Conservation (phyloP, 208 protist genomes). For the Wallacemonas sp. region DNA sequence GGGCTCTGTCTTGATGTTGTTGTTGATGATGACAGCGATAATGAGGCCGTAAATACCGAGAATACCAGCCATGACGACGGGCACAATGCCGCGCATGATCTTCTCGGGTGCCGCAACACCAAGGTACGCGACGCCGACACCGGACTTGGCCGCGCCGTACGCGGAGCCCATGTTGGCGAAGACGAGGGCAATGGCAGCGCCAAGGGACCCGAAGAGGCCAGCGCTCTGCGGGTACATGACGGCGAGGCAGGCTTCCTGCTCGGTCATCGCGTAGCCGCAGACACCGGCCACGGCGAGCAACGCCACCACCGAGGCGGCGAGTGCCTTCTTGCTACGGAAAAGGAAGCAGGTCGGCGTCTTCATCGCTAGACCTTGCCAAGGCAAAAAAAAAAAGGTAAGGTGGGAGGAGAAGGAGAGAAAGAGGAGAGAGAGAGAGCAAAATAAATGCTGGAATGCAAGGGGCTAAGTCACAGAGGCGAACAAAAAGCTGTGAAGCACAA, state of each 20-base stretch:
- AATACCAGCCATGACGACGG: constrained; percentile 95
- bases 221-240: constrained; percentile 86
- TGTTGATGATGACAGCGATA: constrained; percentile 98
- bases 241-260: constrained; percentile 45
- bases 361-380: not conserved
- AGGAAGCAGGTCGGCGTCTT: constrained; percentile 6
- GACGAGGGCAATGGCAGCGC: constrained; percentile 73
- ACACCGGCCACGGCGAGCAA: constrained; percentile 16
- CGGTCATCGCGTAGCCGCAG: constrained; percentile 12
- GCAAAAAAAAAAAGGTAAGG: too few relatives aligned
- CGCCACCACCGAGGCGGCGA: constrained; percentile 11
- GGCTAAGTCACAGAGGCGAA: too few relatives aligned
- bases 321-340: constrained; percentile 15
- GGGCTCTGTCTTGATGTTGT: constrained; percentile 86
- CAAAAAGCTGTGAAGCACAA: too few relatives aligned
- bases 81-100: constrained; percentile 96
- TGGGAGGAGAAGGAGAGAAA: too few relatives aligned
- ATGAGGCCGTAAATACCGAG: constrained; percentile 99
- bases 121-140: constrained; percentile 96
- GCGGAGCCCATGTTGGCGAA: constrained; percentile 97
- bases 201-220: constrained; percentile 80
- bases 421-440: too few relatives aligned
- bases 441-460: too few relatives aligned
- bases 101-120: constrained; percentile 96
- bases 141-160: constrained; percentile 98